Conservation (phyloP, 2,329 filamentous ascomycete genomes). For the Grosmannia huntii region DNA sequence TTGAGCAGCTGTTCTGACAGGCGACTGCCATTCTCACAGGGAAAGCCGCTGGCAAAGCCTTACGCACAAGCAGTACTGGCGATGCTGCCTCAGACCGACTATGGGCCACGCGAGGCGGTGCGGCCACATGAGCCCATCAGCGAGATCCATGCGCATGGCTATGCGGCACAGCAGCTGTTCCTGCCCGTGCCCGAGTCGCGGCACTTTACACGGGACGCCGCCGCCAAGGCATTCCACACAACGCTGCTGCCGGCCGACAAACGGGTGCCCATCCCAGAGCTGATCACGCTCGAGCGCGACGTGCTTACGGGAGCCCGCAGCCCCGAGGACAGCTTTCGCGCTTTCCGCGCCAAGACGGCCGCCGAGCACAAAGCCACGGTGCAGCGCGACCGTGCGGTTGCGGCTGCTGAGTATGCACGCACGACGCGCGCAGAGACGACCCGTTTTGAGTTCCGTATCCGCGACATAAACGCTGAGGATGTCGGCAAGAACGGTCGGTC, state of each 20-base stretch:
- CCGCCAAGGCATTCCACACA: slow-evolving; percentile 50
- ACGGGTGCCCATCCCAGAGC: slow-evolving; percentile 49
- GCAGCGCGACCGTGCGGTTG: slow-evolving; percentile 18
- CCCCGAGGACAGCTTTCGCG: slow-evolving; percentile 6
- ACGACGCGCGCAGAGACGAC: slow-evolving; percentile 33
- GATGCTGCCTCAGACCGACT: slow-evolving; percentile 68
- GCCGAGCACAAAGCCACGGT: slow-evolving; percentile 4
- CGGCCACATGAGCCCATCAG: slow-evolving; percentile 47
- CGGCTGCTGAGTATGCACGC: slow-evolving; percentile 23
- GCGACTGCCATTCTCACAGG: slow-evolving; percentile 32
- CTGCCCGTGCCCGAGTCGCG: slow-evolving; percentile 50
- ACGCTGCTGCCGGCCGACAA: slow-evolving; percentile 46
- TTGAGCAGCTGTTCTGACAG: background rate
- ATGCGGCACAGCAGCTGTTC: slow-evolving; percentile 52
- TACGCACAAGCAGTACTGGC: slow-evolving; percentile 64
- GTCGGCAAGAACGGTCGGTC: slow-evolving; percentile 41
- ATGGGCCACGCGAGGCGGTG: slow-evolving; percentile 34
- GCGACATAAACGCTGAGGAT: slow-evolving; percentile 42
- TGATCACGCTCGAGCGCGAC: slow-evolving; percentile 42
- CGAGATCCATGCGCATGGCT: slow-evolving; percentile 49
- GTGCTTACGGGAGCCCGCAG: slow-evolving; percentile 22
- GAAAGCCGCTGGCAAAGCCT: slow-evolving; percentile 60
- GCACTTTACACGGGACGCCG: slow-evolving; percentile 50
- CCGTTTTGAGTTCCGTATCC: slow-evolving; percentile 49
- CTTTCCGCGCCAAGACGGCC: slow-evolving; percentile 22